phyloP scores from a whole-genome alignment of 805 yeast genomes.

The Candida germanica region DNA sequence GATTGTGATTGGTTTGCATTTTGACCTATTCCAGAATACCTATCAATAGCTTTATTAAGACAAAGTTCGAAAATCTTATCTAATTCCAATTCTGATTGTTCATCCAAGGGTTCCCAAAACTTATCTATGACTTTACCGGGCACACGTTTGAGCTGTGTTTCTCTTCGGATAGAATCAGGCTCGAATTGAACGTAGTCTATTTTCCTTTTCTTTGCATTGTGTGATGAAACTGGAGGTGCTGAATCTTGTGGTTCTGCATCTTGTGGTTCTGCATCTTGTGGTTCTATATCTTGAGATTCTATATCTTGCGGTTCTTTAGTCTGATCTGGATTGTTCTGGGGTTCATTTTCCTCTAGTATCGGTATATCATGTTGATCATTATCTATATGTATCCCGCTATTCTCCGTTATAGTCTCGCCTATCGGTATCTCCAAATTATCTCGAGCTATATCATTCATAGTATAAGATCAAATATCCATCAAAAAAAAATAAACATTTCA shows the following conservation, averaged over 20 bases:
- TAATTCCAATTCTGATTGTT: conserved; percentile 14
- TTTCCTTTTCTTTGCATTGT: conserved; percentile 1
- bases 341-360: too few species aligned
- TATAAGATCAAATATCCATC: too few species aligned
- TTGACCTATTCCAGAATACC: conserved; percentile 12
- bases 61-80: conserved; percentile 25
- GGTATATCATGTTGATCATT: too few species aligned
- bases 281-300: too few species aligned
- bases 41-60: conserved; percentile 23
- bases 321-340: too few species aligned
- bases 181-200: conserved; percentile 8
- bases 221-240: not conserved
- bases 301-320: too few species aligned
- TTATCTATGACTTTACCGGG: conserved; percentile 25
- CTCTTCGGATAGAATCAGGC: conserved; percentile 11
- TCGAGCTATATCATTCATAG: too few species aligned
- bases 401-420: too few species aligned
- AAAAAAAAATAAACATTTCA: too few species aligned
- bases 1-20: conserved; percentile 3
- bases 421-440: too few species aligned
- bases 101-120: conserved; percentile 29
- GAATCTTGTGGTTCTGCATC: too few species aligned
- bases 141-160: conserved; percentile 14
- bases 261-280: not conserved
- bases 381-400: too few species aligned